These are phyloP conservation scores for Geotrichum australiense DNA, from an alignment of 1,139 yeast genomes.

Conservation along the genomic window DNA sequence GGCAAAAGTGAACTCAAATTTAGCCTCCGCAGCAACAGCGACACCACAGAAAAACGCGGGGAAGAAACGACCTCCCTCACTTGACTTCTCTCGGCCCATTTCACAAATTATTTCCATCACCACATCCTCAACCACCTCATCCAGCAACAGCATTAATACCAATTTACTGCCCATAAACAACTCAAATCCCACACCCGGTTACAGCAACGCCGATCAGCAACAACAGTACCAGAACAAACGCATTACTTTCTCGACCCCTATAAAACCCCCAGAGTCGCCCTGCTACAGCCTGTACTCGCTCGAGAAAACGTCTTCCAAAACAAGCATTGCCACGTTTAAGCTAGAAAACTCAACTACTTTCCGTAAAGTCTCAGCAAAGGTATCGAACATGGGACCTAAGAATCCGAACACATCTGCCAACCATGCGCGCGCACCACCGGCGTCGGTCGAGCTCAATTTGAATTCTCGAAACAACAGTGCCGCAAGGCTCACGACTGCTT, in stretches of 20 bases:
- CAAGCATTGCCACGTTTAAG: constrained; percentile 8
- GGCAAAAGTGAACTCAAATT: not conserved
- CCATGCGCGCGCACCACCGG: no score
- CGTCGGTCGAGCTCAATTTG: no score
- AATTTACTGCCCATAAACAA: not conserved
- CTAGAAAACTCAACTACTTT: constrained; percentile 4
- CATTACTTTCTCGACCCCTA: constrained; percentile 6
- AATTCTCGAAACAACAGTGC: no score
- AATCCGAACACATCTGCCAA: no score
- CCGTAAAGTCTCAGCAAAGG: constrained; percentile 3
- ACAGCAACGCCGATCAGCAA: not conserved
- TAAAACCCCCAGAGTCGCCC: constrained; percentile 1
- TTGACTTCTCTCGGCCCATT: not conserved
- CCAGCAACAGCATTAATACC: not conserved
- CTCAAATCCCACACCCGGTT: not conserved
- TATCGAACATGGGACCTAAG: no score
- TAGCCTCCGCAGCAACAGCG: not conserved
- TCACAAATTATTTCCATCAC: not conserved
- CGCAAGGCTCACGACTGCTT: no score
- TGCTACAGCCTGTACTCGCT: not conserved
- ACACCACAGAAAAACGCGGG: not conserved
- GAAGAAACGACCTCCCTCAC: constrained; percentile 5
- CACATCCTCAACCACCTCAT: not conserved
- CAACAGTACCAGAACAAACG: not conserved
- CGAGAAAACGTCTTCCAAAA: constrained; percentile 1